Evolutionary conservation across 257 asterid genomes (phyloP).

Genomic region (Avicennia marina): DNA sequence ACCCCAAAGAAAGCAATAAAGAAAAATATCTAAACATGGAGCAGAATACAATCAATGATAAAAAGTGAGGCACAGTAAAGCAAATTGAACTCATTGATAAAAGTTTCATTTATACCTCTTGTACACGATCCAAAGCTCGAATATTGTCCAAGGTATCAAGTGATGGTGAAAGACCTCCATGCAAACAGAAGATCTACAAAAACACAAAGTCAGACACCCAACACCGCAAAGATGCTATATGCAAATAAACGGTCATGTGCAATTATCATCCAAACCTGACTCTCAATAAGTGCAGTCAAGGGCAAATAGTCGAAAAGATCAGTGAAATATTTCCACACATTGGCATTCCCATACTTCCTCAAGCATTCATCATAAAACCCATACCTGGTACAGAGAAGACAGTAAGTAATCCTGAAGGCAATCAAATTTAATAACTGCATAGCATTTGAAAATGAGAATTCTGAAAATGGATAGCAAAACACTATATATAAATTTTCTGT

Average conservation of each 20-base stretch:
- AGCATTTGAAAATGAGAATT: no score
- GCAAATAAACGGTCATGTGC: background rate
- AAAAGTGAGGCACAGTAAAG: background rate
- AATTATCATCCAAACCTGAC: slow-evolving; percentile 61
- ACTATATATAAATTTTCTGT: background rate
- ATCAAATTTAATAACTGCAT: background rate
- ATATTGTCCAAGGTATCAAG: slow-evolving; percentile 92
- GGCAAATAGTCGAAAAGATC: slow-evolving; percentile 98
- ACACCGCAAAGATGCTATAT: slow-evolving; percentile 7
- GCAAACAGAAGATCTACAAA: slow-evolving; percentile 86
- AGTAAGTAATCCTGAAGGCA: slow-evolving; percentile 23
- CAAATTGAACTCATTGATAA: background rate
- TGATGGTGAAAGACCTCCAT: slow-evolving; percentile 98
- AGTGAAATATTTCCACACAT: slow-evolving; percentile 94
- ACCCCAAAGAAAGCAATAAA: no score
- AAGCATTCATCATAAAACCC: slow-evolving; percentile 97
- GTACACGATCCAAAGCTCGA: slow-evolving; percentile 92
- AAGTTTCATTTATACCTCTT: slow-evolving; percentile 49
- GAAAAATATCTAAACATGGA: no score
- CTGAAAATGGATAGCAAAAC: background rate
- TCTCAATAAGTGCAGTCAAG: slow-evolving; percentile 94
- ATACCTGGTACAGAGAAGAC: slow-evolving; percentile 45
- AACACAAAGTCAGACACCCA: slow-evolving; percentile 19
- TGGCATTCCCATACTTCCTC: slow-evolving; percentile 98
- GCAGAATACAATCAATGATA: no score